Evolutionary conservation across 495 filamentous ascomycete species (phyloP), one percentile per base, ranked within the genome.

Genomic region (Patellaria atrata): DNA sequence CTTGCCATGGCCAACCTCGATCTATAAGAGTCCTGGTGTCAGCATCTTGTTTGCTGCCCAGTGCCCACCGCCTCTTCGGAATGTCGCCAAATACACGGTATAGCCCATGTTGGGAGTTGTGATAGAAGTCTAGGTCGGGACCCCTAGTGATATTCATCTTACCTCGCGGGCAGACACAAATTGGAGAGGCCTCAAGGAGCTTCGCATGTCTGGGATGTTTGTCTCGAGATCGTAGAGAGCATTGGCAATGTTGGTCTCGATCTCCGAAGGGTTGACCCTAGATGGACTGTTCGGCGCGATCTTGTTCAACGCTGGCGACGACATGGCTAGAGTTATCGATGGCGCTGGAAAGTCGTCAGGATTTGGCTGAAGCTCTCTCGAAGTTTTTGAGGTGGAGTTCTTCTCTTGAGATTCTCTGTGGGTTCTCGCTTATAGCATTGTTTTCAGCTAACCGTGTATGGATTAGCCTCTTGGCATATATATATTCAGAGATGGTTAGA

Each of bases 1-100:
- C 75, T 92, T 93, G 76, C 89, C 89, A 69, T 93, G 84, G 68
- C 87, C 87, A 64, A 94, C 89, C 71, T 97, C 89, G 67, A 97
- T 82, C 89, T 52, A 59, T n/a, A 61, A 66, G 65, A 61, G 61
- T 61, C 62, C 66, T 74, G 73, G 68, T 79, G 75, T 75, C 75
- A 76, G 73, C 73, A 68, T 65, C 66, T 65, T 70, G 65, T 64
- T 38, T 44, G 56, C 56, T 56, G 52, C 51, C 56, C 56, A 59
- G 56, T 59, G 56, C 56, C 56, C 54, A 59, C 40, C 56, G 56
- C 71, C 73, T 72, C 73, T 70, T 71, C 73, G 59, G 26, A 53
- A 51, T 55, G 41, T 41, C 17, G 24, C 13, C 18, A 10, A 13
- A 26, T 36, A 38, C n/a, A 30, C 24, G 37, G 38, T 41, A 21